phyloP scores from a whole-genome alignment of 1,284 basidiomycete genomes.

The Cutaneotrichosporon sp. region DNA sequence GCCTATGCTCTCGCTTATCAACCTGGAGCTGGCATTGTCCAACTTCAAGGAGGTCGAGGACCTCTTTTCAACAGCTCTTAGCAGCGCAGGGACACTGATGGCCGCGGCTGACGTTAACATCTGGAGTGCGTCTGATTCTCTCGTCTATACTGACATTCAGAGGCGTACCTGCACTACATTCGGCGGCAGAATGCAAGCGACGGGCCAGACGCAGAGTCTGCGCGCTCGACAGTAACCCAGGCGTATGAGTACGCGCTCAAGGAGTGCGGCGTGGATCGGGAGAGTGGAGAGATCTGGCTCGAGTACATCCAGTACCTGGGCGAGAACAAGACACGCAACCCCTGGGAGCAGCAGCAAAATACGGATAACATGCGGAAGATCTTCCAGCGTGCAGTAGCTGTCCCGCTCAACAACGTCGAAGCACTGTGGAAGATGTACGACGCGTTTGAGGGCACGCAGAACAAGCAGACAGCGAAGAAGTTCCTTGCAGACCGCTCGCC shows the following conservation, averaged over 20 bases:
- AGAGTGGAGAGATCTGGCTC: constrained; percentile 56
- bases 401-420: constrained; percentile 91
- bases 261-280: constrained; percentile 71
- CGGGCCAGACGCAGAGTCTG: constrained; percentile 50
- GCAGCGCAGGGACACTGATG: constrained; percentile 38
- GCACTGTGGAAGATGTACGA: constrained; percentile 92
- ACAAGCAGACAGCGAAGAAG: constrained; percentile 93
- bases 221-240: constrained; percentile 70
- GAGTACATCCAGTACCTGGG: constrained; percentile 77
- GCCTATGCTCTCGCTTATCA: constrained; percentile 43
- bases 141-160: constrained; percentile 19
- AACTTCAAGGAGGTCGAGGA: constrained; percentile 46
- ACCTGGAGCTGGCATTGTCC: constrained; percentile 45
- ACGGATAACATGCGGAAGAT: constrained; percentile 88
- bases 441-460: constrained; percentile 83
- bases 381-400: constrained; percentile 88
- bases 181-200: constrained; percentile 46
- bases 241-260: constrained; percentile 92
- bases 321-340: constrained; percentile 67
- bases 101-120: constrained; percentile 47
- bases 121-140: constrained; percentile 40
- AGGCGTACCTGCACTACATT: constrained; percentile 50
- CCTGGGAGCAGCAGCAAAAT: constrained; percentile 94
- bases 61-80: constrained; percentile 43
- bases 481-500: constrained; percentile 80